These are phyloP conservation scores for Oryza nivara DNA, from an alignment of 176 grass and related monocot species.

Conservation along the genomic window DNA sequence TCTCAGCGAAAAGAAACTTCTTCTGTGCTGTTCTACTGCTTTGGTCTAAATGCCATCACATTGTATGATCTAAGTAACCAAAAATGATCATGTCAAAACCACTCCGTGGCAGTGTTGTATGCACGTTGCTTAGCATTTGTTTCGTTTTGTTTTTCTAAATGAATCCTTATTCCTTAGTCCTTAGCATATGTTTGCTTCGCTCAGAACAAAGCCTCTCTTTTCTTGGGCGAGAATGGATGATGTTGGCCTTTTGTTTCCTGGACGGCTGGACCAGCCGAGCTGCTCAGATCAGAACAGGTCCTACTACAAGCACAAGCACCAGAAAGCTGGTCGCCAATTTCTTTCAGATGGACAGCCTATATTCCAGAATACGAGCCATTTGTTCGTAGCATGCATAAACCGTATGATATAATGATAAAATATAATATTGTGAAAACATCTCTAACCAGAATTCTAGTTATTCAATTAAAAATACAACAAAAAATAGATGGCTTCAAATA, in stretches of 20 bases:
- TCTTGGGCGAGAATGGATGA: constrained; percentile 14
- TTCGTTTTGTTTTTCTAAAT: neutral
- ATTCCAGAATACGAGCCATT: neutral
- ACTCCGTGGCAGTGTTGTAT: neutral
- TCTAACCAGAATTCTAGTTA: neutral
- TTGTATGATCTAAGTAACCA: neutral
- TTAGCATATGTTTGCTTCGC: constrained; percentile 13
- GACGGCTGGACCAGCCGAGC: neutral
- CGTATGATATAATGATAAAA: neutral
- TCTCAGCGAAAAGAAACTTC: neutral
- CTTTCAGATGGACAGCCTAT: neutral
- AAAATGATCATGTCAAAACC: neutral
- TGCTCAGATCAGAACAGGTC: neutral
- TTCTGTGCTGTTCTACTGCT: neutral
- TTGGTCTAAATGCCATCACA: neutral
- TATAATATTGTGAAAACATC: neutral
- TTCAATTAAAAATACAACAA: neutral
- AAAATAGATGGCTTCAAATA: neutral
- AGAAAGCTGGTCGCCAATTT: neutral
- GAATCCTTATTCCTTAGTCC: neutral
- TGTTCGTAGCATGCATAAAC: neutral
- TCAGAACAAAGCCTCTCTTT: neutral
- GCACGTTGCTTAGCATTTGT: neutral
- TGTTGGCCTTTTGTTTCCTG: neutral
- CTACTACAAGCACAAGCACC: neutral